These are phyloP conservation scores for Rosa rugosa DNA, from an alignment of 306 rosid genomes.

Conservation along the genomic window DNA sequence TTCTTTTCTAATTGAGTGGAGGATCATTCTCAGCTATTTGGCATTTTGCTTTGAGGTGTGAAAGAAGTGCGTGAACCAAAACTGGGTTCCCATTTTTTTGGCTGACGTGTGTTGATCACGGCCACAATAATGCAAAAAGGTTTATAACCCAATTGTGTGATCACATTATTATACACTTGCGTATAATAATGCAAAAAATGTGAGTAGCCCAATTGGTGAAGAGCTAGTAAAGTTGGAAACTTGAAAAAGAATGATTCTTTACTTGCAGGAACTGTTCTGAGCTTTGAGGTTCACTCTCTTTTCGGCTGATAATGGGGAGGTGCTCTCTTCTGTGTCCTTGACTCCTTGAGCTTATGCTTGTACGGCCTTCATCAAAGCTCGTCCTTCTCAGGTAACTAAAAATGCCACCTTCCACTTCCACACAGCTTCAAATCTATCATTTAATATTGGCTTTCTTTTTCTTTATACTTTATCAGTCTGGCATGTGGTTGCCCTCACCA, in stretches of 20 bases:
- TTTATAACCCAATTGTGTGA: neutral
- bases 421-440: conserved; percentile 3
- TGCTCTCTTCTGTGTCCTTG: neutral
- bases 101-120: conserved; percentile 10
- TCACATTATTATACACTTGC: neutral
- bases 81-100: neutral
- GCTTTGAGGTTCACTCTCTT: conserved; percentile 14
- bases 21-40: neutral
- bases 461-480: conserved; percentile 15
- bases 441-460: conserved; percentile 3
- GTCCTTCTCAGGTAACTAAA: conserved; percentile 18
- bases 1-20: neutral
- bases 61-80: neutral
- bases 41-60: neutral
- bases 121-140: neutral
- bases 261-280: conserved; percentile 35
- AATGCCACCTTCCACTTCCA: conserved; percentile 11
- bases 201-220: conserved; percentile 3
- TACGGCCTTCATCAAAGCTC: neutral
- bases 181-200: no score
- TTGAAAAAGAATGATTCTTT: conserved; percentile 44
- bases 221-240: conserved; percentile 12
- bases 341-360: neutral
- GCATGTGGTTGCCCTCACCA: conserved; percentile 40
- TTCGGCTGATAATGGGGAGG: neutral